Evolutionary conservation across 345 rosid species (phyloP).

Genomic region (Luvunga scandens): DNA sequence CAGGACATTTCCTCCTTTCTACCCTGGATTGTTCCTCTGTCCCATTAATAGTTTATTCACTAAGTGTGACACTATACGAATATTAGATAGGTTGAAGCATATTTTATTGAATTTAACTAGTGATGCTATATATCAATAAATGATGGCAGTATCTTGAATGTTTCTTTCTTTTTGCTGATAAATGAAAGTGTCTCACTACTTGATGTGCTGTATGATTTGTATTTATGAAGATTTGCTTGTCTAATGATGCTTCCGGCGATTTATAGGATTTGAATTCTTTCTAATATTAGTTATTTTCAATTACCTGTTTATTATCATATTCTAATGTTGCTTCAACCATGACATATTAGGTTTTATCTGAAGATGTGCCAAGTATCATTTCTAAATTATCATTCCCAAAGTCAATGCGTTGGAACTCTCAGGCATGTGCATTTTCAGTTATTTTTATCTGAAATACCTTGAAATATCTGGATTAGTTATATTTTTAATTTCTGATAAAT

Average conservation of each 20-base stretch:
- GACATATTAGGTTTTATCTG: conserved; percentile 65
- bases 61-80: background rate
- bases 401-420: conserved; percentile 98
- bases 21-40: background rate
- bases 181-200: background rate
- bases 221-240: background rate
- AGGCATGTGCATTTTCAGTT: conserved; percentile 36
- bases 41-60: background rate
- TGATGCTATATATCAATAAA: background rate
- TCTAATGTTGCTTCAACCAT: background rate
- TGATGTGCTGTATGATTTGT: background rate
- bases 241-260: background rate
- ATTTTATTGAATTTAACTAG: background rate
- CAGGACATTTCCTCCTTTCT: background rate
- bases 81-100: background rate
- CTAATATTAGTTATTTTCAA: background rate
- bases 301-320: background rate
- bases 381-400: conserved; percentile 83
- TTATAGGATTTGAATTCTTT: background rate
- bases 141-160: too few relatives aligned
- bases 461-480: background rate
- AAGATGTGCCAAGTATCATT: conserved; percentile 68
- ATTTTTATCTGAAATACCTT: conserved; percentile 1
- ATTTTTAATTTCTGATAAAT: background rate
- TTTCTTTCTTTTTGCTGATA: background rate